Evolutionary conservation across 2,329 filamentous ascomycete species (phyloP), one percentile per base, ranked within the genome.

Genomic region (Aphanoascus verrucosus): DNA sequence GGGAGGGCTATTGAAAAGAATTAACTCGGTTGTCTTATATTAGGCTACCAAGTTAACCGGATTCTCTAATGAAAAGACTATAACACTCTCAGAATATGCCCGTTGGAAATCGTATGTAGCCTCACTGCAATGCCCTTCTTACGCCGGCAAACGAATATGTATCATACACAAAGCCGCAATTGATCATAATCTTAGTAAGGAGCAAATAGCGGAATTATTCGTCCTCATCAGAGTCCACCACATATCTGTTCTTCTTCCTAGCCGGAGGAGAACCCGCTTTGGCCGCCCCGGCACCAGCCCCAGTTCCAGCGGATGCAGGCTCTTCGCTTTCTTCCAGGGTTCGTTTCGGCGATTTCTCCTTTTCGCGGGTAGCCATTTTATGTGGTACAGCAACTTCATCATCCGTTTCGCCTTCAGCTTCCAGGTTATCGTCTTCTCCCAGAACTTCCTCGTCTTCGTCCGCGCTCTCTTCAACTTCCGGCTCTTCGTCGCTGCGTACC

Each of bases 181-280:
- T 43, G 35, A 5, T 28, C 20, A 20, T 11, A 14, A 37, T 43
- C 3, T 35, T 15, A 5, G 20, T 32, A 23, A 14, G 23, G 11
- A 14, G 17, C 17, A 3, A 7, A 44, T 34, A 5, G n/a, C 12
- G 20, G 23, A 8, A 15, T 52, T 40, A 46, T 28, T 45, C 41
- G 14, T 75, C 73, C 11, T 76, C 73, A 44, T 75, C 74, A 53
- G 74, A 72, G 48, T 75, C 72, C 52, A 74, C 70, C 32, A 75
- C 68, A 50, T 73, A 70, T 53, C 72, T 70, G 58, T 74, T 67
- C 64, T 74, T 74, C 63, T 72, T 73, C 52, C 73, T 67, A 4
- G 63, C 60, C 38, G 66, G 67, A 38, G 70, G 68, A 35, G 68
- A 67, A 23, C 62, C 66, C 14, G 61, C 59, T 38, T 59, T 63